Conservation (phyloP, 2,329 filamentous ascomycete genomes). For the Fonsecaea pugnacius region DNA sequence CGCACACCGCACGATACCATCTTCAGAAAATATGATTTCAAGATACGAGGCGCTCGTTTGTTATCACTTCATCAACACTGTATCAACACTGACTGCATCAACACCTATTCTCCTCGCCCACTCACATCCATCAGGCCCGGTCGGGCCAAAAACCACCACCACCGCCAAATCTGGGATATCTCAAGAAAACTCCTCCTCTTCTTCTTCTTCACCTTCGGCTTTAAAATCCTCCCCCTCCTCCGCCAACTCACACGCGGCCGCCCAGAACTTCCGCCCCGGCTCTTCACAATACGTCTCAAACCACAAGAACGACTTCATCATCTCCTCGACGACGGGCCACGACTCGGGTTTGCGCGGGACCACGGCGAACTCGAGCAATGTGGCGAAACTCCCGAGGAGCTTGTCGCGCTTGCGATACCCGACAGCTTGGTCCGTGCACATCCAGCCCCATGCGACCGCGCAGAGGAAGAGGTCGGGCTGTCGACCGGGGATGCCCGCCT, state of each 20-base stretch:
- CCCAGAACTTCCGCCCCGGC: conserved; percentile 18
- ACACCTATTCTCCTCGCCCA: too few species aligned
- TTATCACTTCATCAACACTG: too few species aligned
- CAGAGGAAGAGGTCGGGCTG: conserved; percentile 41
- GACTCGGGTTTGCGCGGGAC: conserved; percentile 8
- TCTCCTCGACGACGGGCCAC: conserved; percentile 8
- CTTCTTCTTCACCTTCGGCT: background rate
- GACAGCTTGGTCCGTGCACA: conserved; percentile 40
- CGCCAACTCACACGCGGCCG: conserved; percentile 4
- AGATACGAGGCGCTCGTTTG: too few species aligned
- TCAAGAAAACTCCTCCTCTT: background rate
- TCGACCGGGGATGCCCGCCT: conserved; percentile 38
- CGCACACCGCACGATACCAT: too few species aligned
- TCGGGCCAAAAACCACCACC: background rate
- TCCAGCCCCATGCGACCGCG: conserved; percentile 45
- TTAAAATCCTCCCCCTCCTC: conserved; percentile 2
- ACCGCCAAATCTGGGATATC: background rate
- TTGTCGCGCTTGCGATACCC: conserved; percentile 12
- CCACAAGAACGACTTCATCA: conserved; percentile 21
- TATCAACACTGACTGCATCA: too few species aligned
- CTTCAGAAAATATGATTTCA: too few species aligned
- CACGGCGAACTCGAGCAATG: conserved; percentile 2
- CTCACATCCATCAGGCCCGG: background rate
- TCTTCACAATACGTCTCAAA: conserved; percentile 20
- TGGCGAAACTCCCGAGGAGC: conserved; percentile 10